These are phyloP conservation scores for Ilyonectria sp. DNA, from an alignment of 2,329 filamentous ascomycete species.

Conservation along the genomic window DNA sequence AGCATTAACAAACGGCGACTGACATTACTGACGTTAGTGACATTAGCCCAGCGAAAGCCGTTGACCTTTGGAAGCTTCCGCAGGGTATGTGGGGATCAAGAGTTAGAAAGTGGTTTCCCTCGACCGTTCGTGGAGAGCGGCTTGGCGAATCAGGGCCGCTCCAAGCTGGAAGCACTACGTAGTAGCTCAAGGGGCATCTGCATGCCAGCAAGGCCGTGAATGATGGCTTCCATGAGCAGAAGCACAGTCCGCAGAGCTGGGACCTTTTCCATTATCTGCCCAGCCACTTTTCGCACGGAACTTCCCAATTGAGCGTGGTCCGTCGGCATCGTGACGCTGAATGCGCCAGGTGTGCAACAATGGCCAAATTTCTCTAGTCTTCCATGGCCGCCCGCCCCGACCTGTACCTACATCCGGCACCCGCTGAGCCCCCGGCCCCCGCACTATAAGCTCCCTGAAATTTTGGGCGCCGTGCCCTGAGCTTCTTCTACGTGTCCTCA, in stretches of 20 bases:
- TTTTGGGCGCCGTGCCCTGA: conserved; percentile 38
- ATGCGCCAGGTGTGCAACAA: conserved; percentile 22
- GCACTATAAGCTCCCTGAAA: conserved; percentile 47
- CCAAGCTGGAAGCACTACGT: background rate
- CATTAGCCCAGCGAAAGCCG: background rate
- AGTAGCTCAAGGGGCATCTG: conserved; percentile 5
- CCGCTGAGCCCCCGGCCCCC: conserved; percentile 37
- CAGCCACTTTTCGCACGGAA: conserved; percentile 11
- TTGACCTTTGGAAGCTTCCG: background rate
- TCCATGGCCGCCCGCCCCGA: conserved; percentile 37
- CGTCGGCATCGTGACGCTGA: conserved; percentile 25
- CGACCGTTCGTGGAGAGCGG: background rate
- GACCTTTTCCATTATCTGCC: background rate
- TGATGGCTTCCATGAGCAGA: background rate
- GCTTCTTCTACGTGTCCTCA: conserved; percentile 55
- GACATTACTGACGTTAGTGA: background rate
- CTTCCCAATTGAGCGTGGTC: conserved; percentile 30
- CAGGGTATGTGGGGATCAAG: too few species aligned
- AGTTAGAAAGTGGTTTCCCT: background rate
- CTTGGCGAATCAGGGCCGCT: conserved; percentile 12
- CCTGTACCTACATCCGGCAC: conserved; percentile 21
- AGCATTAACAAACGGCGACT: background rate
- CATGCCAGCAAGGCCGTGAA: conserved; percentile 3
- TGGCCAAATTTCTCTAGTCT: conserved; percentile 40
- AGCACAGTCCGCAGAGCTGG: background rate